Evolutionary conservation across 2,329 filamentous ascomycete genomes (phyloP).

Genomic region (Pseudogymnoascus sp.): DNA sequence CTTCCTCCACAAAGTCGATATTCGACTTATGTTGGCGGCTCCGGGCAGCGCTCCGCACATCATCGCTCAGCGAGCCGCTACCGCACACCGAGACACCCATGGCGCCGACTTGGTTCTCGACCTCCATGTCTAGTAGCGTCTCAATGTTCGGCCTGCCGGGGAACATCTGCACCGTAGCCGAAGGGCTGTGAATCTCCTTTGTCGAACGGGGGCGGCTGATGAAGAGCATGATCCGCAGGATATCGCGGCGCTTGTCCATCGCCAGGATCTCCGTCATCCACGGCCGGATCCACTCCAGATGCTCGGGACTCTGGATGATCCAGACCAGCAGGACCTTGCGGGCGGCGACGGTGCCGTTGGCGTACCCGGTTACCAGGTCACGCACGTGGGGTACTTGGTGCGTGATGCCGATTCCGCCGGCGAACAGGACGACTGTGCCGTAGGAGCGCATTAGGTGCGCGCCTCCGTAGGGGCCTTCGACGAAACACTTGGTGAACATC

Average conservation of each 20-base stretch:
- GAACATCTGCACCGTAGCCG: constrained; percentile 76
- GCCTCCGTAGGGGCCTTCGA: constrained; percentile 73
- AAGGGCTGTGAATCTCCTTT: constrained; percentile 75
- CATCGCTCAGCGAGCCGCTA: constrained; percentile 65
- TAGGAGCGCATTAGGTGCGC: constrained; percentile 66
- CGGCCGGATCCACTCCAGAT: constrained; percentile 74
- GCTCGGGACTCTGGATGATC: constrained; percentile 72
- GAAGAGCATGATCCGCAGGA: constrained; percentile 71
- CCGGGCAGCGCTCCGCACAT: constrained; percentile 62
- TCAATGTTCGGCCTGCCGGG: constrained; percentile 70
- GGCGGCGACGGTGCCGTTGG: constrained; percentile 61
- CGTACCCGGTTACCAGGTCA: constrained; percentile 62
- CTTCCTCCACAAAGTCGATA: constrained; percentile 74
- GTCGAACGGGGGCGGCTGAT: constrained; percentile 67
- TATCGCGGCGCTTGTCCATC: constrained; percentile 67
- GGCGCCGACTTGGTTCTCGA: constrained; percentile 66
- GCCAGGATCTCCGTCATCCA: constrained; percentile 77
- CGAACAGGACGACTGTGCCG: constrained; percentile 72
- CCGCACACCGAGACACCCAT: constrained; percentile 71
- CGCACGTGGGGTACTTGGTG: constrained; percentile 71
- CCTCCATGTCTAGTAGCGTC: constrained; percentile 64
- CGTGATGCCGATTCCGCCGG: constrained; percentile 74
- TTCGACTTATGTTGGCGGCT: constrained; percentile 56
- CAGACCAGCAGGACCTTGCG: constrained; percentile 69
- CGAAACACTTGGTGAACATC: constrained; percentile 56